phyloP scores from a whole-genome alignment of 768 basidiomycete genomes.

The Lepiota brunneoincarnata region DNA sequence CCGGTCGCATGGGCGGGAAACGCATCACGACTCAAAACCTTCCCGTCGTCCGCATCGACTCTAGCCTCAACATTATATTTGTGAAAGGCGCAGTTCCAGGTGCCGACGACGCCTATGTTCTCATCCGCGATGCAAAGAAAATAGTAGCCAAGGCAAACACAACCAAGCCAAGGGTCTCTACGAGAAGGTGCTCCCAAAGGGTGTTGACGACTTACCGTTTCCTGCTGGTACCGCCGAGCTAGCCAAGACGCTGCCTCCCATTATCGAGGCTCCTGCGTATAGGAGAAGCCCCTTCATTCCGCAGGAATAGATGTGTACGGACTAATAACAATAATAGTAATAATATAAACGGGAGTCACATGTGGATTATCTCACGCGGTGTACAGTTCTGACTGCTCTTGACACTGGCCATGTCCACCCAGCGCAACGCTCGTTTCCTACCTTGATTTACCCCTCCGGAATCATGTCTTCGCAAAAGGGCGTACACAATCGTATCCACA shows the following conservation, averaged over 20 bases:
- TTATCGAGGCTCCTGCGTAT: conserved; percentile 71
- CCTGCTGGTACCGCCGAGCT: conserved; percentile 84
- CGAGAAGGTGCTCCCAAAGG: conserved; percentile 77
- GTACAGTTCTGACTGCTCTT: conserved; percentile 9
- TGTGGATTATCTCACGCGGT: conserved; percentile 4
- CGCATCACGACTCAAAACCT: conserved; percentile 87
- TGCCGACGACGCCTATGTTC: conserved; percentile 81
- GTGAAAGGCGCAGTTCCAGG: conserved; percentile 93
- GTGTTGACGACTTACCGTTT: conserved; percentile 85
- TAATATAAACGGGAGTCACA: conserved; percentile 9
- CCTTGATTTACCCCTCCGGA: background rate
- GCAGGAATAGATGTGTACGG: conserved; percentile 45
- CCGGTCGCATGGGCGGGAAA: conserved; percentile 86
- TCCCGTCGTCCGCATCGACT: conserved; percentile 85
- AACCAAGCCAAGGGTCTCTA: conserved; percentile 71
- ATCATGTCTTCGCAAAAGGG: conserved; percentile 15
- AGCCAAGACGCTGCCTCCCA: conserved; percentile 60
- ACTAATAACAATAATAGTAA: conserved; percentile 13
- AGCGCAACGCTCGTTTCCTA: background rate
- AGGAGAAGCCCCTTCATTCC: conserved; percentile 80
- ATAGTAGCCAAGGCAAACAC: conserved; percentile 62
- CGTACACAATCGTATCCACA: conserved; percentile 35
- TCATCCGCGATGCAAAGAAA: conserved; percentile 89
- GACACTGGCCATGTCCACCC: background rate
- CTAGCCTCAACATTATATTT: conserved; percentile 81